These are phyloP conservation scores for Neoarthrinium moseri DNA, from an alignment of 2,329 filamentous ascomycete species.

Conservation along the genomic window DNA sequence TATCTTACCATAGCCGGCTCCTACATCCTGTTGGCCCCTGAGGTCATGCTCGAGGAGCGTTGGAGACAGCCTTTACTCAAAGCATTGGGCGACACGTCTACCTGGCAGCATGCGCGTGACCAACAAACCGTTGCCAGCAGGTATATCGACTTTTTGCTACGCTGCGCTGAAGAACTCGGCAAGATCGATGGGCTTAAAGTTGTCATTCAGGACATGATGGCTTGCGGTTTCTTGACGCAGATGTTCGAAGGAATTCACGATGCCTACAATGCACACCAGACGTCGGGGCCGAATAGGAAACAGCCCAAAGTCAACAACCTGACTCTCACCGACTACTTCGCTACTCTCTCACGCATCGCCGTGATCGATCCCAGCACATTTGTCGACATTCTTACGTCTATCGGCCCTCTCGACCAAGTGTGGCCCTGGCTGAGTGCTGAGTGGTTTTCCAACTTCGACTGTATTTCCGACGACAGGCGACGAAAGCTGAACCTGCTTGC, in stretches of 20 bases:
- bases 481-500: constrained; percentile 73
- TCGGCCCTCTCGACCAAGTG: constrained; percentile 46
- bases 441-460: constrained; percentile 70
- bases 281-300: constrained; percentile 75
- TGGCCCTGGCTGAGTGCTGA: constrained; percentile 60
- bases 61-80: constrained; percentile 49
- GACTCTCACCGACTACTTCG: constrained; percentile 82
- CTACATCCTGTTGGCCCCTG: constrained; percentile 69
- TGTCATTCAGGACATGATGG: constrained; percentile 65
- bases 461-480: constrained; percentile 62
- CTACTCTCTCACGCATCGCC: constrained; percentile 75
- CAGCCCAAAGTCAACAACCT: constrained; percentile 69
- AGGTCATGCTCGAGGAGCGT: constrained; percentile 60
- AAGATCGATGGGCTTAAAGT: constrained; percentile 59
- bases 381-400: constrained; percentile 51
- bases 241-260: constrained; percentile 67
- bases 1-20: constrained; percentile 66
- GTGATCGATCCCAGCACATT: constrained; percentile 71
- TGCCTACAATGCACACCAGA: constrained; percentile 73
- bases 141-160: constrained; percentile 65
- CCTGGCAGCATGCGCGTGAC: constrained; percentile 53
- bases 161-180: constrained; percentile 60
- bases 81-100: constrained; percentile 49
- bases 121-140: constrained; percentile 56
- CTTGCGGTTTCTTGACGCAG: constrained; percentile 59